A percentile compares a stretch with the other conserved stretches of the same genome.
These are phyloP conservation scores for Fraxinus nigra DNA, from an alignment of 305 asterid genomes.

Conservation along the genomic window DNA sequence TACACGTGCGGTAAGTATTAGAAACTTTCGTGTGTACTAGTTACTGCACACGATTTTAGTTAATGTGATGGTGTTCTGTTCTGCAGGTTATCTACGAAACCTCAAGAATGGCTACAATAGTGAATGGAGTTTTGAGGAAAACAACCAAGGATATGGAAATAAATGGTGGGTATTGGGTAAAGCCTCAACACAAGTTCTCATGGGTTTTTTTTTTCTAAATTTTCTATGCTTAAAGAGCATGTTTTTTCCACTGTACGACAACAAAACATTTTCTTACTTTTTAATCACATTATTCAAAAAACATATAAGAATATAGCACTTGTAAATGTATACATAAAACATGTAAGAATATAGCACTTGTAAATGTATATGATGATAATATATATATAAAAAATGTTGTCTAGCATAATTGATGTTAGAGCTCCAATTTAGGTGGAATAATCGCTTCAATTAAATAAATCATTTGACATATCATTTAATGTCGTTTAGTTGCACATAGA, in stretches of 20 bases:
- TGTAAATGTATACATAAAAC: conserved; percentile 26
- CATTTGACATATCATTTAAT: too few species aligned
- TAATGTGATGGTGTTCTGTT: conserved; percentile 9
- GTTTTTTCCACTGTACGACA: neutral
- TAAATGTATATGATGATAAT: conserved; percentile 35
- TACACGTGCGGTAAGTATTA: conserved; percentile 72
- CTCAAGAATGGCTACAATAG: conserved; percentile 79
- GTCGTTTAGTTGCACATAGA: too few species aligned
- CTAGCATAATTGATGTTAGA: too few species aligned
- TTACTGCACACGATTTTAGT: conserved; percentile 6
- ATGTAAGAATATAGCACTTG: conserved; percentile 15
- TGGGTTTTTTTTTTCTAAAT: neutral
- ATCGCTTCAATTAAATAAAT: too few species aligned
- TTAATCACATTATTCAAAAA: too few species aligned
- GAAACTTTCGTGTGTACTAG: conserved; percentile 5
- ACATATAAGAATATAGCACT: conserved; percentile 9
- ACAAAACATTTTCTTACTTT: neutral
- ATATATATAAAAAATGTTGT: neutral
- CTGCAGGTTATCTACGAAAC: conserved; percentile 94
- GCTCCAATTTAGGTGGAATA: neutral
- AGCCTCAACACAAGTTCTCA: conserved; percentile 12
- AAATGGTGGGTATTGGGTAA: conserved; percentile 45
- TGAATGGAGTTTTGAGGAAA: conserved; percentile 91
- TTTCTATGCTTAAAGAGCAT: conserved; percentile 11
- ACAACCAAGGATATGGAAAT: conserved; percentile 75